Percentiles rank a stretch among this genome's conserved stretches.
phyloP scores from a whole-genome alignment of 805 yeast genomes.

The Kuraishia molischiana region DNA sequence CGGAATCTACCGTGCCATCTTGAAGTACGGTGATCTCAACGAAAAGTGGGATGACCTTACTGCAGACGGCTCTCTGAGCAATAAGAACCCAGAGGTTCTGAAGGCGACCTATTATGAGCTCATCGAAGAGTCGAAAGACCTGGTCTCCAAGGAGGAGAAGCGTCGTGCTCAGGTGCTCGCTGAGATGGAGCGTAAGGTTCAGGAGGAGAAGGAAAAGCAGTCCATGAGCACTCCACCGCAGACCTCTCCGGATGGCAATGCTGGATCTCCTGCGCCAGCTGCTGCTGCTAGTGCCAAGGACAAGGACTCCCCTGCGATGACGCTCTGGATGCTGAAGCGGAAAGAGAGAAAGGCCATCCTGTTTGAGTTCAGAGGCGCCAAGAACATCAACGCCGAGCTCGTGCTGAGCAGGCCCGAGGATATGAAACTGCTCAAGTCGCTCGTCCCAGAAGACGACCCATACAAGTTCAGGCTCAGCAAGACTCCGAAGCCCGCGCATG shows the following conservation, averaged over 20 bases:
- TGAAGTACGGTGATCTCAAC: conserved; percentile 72
- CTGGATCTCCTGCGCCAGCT: conserved; percentile 15
- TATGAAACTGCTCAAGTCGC: conserved; percentile 51
- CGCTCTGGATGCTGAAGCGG: conserved; percentile 52
- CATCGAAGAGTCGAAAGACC: conserved; percentile 46
- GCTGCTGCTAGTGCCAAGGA: conserved; percentile 25
- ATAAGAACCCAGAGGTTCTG: conserved; percentile 72
- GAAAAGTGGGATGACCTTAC: conserved; percentile 77
- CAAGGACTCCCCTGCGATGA: conserved; percentile 30
- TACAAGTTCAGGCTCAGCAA: conserved; percentile 47
- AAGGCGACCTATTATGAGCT: conserved; percentile 72
- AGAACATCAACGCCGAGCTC: conserved; percentile 84
- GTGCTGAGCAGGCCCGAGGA: conserved; percentile 80
- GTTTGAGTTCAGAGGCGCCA: conserved; percentile 82
- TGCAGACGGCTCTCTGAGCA: conserved; percentile 82
- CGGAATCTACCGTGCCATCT: conserved; percentile 71
- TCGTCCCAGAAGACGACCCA: conserved; percentile 46
- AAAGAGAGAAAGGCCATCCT: conserved; percentile 85
- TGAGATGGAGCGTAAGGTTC: conserved; percentile 51
- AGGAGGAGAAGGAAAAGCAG: conserved; percentile 36
- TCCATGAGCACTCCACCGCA: not conserved
- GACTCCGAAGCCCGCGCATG: conserved; percentile 72
- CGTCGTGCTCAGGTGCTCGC: conserved; percentile 46
- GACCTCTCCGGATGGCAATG: conserved; percentile 15
- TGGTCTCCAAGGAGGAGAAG: conserved; percentile 55